These are phyloP conservation scores for Breynia disticha DNA, from an alignment of 441 rosid species.

Conservation along the genomic window DNA sequence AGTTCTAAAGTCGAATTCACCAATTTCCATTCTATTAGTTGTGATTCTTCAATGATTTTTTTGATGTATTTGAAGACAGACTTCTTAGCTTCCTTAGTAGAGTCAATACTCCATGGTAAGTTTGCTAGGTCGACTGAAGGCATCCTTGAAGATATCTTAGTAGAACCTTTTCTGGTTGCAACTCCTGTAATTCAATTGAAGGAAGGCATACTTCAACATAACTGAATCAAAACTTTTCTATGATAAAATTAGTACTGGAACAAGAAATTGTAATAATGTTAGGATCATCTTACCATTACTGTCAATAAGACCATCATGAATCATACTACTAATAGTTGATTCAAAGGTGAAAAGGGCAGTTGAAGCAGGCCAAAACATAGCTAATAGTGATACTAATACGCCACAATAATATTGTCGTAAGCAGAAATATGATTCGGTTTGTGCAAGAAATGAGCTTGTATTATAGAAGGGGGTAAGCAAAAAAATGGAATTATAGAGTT, in stretches of 20 bases:
- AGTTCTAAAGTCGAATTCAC: conserved; percentile 44
- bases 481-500: too few relatives aligned
- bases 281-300: conserved; percentile 22
- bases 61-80: conserved; percentile 29
- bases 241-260: too few relatives aligned
- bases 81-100: conserved; percentile 25
- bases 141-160: conserved; percentile 32
- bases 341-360: conserved; percentile 31
- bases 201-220: too few relatives aligned
- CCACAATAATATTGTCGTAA: too few relatives aligned
- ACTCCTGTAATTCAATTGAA: conserved; percentile 20
- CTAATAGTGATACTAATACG: too few relatives aligned
- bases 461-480: too few relatives aligned
- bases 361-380: conserved; percentile 54
- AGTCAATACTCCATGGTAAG: conserved; percentile 36
- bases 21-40: conserved; percentile 29
- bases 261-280: too few relatives aligned
- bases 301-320: conserved; percentile 43
- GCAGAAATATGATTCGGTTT: too few relatives aligned
- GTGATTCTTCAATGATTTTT: neutral
- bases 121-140: conserved; percentile 34
- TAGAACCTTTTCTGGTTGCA: conserved; percentile 18
- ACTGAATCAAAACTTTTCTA: too few relatives aligned
- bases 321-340: conserved; percentile 35
- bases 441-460: too few relatives aligned